Evolutionary conservation across 805 yeast species (phyloP).

Genomic region (Groenewaldozyma tartarivorans): DNA sequence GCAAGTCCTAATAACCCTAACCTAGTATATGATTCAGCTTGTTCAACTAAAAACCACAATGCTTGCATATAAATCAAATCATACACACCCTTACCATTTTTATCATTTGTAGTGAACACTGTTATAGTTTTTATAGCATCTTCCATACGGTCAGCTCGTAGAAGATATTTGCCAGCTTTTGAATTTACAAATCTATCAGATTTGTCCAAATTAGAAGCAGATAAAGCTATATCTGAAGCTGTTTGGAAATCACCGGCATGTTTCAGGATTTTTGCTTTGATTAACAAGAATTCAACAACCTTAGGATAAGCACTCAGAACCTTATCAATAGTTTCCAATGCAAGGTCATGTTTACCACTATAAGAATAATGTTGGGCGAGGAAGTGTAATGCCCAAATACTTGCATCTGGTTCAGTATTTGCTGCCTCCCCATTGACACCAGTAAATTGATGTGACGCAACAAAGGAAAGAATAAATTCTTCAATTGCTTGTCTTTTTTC

Average conservation of each 20-base stretch:
- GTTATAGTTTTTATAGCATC: slow-evolving; percentile 67
- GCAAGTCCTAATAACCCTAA: slow-evolving; percentile 60
- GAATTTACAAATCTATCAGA: slow-evolving; percentile 91
- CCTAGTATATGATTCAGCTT: slow-evolving; percentile 74
- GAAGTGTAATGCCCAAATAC: slow-evolving; percentile 65
- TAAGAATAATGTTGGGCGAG: slow-evolving; percentile 69
- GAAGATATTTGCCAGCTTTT: slow-evolving; percentile 71
- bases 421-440: slow-evolving; percentile 7
- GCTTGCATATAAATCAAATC: slow-evolving; percentile 87
- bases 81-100: slow-evolving; percentile 70
- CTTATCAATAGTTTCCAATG: slow-evolving; percentile 46
- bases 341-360: slow-evolving; percentile 42
- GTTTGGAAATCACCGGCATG: slow-evolving; percentile 50
- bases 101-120: slow-evolving; percentile 77
- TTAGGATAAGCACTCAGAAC: slow-evolving; percentile 73
- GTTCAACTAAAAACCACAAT: slow-evolving; percentile 78
- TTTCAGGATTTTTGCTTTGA: slow-evolving; percentile 73
- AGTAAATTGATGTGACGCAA: background rate
- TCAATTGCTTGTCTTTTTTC: slow-evolving; percentile 37
- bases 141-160: slow-evolving; percentile 66
- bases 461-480: slow-evolving; percentile 33
- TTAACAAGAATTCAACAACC: slow-evolving; percentile 67
- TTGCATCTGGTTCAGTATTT: slow-evolving; percentile 21
- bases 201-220: slow-evolving; percentile 66
- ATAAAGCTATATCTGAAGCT: slow-evolving; percentile 60